A percentile compares a stretch with the other conserved stretches of the same genome.
These are phyloP conservation scores for Amniculicola lignicola DNA, from an alignment of 495 filamentous ascomycete genomes.

Conservation along the genomic window DNA sequence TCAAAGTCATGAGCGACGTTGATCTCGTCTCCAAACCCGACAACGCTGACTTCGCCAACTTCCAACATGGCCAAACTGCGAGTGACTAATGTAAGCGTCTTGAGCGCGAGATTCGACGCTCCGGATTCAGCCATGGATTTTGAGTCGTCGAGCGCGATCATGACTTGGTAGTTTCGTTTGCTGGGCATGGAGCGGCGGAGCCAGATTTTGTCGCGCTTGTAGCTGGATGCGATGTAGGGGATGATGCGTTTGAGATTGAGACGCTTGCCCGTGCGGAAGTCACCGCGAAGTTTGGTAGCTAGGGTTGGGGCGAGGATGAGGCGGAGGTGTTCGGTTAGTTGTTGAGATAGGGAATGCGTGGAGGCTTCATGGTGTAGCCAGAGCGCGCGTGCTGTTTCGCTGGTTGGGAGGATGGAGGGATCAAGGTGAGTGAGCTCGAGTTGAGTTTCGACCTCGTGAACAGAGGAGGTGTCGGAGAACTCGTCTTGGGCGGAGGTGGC, in stretches of 20 bases:
- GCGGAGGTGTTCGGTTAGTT: constrained; percentile 86
- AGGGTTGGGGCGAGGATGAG: constrained; percentile 92
- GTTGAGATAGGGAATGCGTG: constrained; percentile 81
- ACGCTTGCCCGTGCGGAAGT: constrained; percentile 95
- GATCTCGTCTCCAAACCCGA: constrained; percentile 83
- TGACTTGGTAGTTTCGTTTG: constrained; percentile 92
- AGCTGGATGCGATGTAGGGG: constrained; percentile 93
- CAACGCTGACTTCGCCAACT: constrained; percentile 81
- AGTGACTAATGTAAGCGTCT: constrained; percentile 84
- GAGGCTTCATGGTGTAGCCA: constrained; percentile 81
- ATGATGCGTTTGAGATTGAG: constrained; percentile 99
- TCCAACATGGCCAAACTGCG: constrained; percentile 86
- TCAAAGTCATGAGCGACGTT: constrained; percentile 87
- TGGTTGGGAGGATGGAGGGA: constrained; percentile 41
- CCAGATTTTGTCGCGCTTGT: constrained; percentile 99
- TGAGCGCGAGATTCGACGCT: constrained; percentile 71
- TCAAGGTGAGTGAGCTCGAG: constrained; percentile 70
- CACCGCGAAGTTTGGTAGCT: constrained; percentile 92
- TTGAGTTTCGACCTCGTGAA: constrained; percentile 62
- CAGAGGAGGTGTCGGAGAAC: constrained; percentile 21
- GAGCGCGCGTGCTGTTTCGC: constrained; percentile 65
- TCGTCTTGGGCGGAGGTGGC: constrained; percentile 35
- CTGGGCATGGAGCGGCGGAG: constrained; percentile 87
- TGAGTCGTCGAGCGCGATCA: constrained; percentile 95
- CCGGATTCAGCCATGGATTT: constrained; percentile 82